Evolutionary conservation across 2,329 filamentous ascomycete species (phyloP), one percentile per base, ranked within the genome.

Genomic region (Penicillium freii): DNA sequence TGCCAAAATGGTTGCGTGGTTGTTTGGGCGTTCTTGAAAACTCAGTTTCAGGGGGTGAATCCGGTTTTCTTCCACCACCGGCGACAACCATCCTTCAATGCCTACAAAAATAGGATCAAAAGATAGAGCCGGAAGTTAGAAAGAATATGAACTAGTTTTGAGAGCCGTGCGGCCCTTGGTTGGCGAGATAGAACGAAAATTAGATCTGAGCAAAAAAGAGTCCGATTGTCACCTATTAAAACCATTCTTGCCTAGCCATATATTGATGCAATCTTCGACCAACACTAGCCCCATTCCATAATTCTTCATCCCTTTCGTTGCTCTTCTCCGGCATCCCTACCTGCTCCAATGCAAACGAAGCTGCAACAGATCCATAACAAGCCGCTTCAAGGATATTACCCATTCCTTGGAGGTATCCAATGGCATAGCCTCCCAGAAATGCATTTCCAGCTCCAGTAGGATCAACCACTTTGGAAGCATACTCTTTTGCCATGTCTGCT

Each of bases 361-460:
- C 71, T 5, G 66, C 71, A 7, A 75, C 71, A 11, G 67, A 61
- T 1, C 70, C 74, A 45, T 71, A 67, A 39, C 63, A 67, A n/a
- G 66, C 66, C 5, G 72, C 69, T 23, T 69, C 46, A 1, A 64
- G n/a, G 1, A 62, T 27, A 60, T 66, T 59, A 4, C 62, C 57
- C 8, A 29, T 39, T 0, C 63, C 66, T 13, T 59, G 52, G 23
- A 63, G 46, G 29, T 71, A 68, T 5, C 69, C 67, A 15, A 71
- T 54, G 4, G 66, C 60, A 50, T 70, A 70, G 1, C 69, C 72
- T 8, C 73, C 73, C 4, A 76, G 59, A 43, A 76, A 75, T 0
- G 73, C 66, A 53, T 76, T 76, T 3, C 74, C 73, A 0, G 70
- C 73, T 1, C 73, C 72, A 27, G 74, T 76, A 1, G 72, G 62